These are phyloP conservation scores for Boletellus deceptivus DNA, from an alignment of 1,284 basidiomycete species.

Conservation along the genomic window DNA sequence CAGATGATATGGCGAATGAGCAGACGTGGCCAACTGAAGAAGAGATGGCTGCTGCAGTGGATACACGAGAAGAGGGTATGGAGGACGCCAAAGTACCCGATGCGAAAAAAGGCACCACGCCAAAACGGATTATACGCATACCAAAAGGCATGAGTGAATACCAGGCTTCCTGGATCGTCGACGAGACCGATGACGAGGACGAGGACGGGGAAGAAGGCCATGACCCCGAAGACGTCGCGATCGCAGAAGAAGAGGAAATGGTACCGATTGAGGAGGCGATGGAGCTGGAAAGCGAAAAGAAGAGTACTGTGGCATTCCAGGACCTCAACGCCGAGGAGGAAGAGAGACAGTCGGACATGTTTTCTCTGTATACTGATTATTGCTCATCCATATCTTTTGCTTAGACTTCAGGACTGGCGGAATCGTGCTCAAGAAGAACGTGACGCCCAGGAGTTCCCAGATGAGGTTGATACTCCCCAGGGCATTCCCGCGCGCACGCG, in stretches of 20 bases:
- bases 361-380: neutral
- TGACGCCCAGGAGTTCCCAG: slow-evolving; percentile 86
- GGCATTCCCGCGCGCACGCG: slow-evolving; percentile 83
- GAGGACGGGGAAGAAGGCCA: slow-evolving; percentile 36
- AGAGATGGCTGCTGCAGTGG: slow-evolving; percentile 65
- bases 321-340: slow-evolving; percentile 85
- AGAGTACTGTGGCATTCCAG: slow-evolving; percentile 59
- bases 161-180: slow-evolving; percentile 91
- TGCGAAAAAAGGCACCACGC: slow-evolving; percentile 64
- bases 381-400: slow-evolving; percentile 6
- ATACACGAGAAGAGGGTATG: slow-evolving; percentile 30
- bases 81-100: slow-evolving; percentile 50
- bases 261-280: slow-evolving; percentile 50
- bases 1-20: slow-evolving; percentile 88
- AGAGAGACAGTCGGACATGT: slow-evolving; percentile 65
- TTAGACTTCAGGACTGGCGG: slow-evolving; percentile 69
- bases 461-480: slow-evolving; percentile 96
- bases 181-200: slow-evolving; percentile 73
- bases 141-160: slow-evolving; percentile 93
- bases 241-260: slow-evolving; percentile 42
- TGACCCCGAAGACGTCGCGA: slow-evolving; percentile 35
- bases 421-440: slow-evolving; percentile 67
- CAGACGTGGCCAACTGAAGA: slow-evolving; percentile 99
- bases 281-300: slow-evolving; percentile 56
- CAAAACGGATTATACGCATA: slow-evolving; percentile 70